These are phyloP conservation scores for Colletotrichum sp. DNA, from an alignment of 2,329 filamentous ascomycete species.

Conservation along the genomic window DNA sequence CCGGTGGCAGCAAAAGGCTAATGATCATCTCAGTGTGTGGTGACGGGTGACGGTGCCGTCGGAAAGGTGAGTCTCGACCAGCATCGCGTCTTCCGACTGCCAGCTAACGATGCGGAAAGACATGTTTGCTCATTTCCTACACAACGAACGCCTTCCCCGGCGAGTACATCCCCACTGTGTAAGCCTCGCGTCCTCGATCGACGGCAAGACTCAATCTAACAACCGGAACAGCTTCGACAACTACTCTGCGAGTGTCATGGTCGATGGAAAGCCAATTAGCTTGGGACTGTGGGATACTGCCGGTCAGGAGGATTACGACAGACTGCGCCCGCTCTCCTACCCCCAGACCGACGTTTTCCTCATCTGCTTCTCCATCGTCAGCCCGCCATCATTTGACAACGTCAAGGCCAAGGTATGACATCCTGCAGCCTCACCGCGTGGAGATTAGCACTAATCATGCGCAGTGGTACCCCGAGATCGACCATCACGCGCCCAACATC, in stretches of 20 bases:
- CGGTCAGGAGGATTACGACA: constrained; percentile 97
- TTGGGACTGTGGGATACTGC: constrained; percentile 98
- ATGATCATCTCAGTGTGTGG: constrained; percentile 75
- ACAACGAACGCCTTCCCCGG: constrained; percentile 99
- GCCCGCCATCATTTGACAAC: constrained; percentile 97
- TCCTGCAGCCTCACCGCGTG: neutral
- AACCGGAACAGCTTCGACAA: constrained; percentile 80
- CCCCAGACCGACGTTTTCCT: constrained; percentile 98
- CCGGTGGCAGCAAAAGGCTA: neutral
- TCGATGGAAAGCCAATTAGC: constrained; percentile 97
- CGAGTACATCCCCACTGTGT: constrained; percentile 99
- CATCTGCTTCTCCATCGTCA: constrained; percentile 98
- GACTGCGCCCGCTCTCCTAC: constrained; percentile 92
- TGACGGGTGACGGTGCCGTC: constrained; percentile 98
- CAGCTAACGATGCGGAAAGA: constrained; percentile 57
- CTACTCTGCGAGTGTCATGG: constrained; percentile 99
- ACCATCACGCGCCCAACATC: constrained; percentile 93
- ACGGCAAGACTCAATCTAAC: neutral
- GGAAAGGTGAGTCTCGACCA: constrained; percentile 76
- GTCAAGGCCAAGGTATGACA: constrained; percentile 89
- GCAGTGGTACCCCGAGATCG: constrained; percentile 97
- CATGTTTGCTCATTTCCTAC: constrained; percentile 98
- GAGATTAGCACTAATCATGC: constrained; percentile 2
- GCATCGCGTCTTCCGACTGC: constrained; percentile 20
- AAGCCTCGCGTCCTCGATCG: constrained; percentile 39